A percentile compares a stretch with the other conserved stretches of the same genome.
phyloP scores from a whole-genome alignment of 805 yeast species.

The Tetrapisispora iriomotensis region DNA sequence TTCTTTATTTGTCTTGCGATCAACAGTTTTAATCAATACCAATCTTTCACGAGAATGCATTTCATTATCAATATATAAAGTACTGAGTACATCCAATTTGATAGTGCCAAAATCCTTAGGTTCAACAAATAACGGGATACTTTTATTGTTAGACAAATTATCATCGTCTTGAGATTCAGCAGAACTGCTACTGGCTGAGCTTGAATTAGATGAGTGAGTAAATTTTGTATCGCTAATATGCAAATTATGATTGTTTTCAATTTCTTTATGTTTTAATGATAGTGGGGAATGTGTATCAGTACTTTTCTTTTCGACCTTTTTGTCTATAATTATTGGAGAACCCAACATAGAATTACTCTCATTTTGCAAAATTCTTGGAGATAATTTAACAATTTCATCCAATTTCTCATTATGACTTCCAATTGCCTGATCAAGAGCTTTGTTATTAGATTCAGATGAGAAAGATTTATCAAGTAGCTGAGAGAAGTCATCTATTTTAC shows the following conservation, averaged over 20 bases:
- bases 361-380: not conserved
- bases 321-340: slow-evolving; percentile 17
- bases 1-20: slow-evolving; percentile 50
- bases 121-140: slow-evolving; percentile 43
- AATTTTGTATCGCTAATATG: no score
- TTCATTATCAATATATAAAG: slow-evolving; percentile 33
- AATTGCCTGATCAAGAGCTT: no score
- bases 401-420: not conserved
- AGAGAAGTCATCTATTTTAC: slow-evolving; percentile 19
- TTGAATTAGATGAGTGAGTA: no score
- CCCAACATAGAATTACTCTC: slow-evolving; percentile 6
- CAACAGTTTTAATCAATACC: slow-evolving; percentile 53
- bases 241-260: not conserved
- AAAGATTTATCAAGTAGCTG: slow-evolving; percentile 21
- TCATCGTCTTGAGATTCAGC: no score
- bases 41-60: slow-evolving; percentile 46
- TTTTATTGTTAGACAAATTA: no score
- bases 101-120: slow-evolving; percentile 50
- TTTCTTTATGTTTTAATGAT: not conserved
- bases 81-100: slow-evolving; percentile 39
- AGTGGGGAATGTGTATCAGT: not conserved
- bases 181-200: no score
- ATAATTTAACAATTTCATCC: not conserved
- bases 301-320: slow-evolving; percentile 3
- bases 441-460: not conserved